Conservation (phyloP, 305 asterid genomes). For the Ilex paraguariensis region DNA sequence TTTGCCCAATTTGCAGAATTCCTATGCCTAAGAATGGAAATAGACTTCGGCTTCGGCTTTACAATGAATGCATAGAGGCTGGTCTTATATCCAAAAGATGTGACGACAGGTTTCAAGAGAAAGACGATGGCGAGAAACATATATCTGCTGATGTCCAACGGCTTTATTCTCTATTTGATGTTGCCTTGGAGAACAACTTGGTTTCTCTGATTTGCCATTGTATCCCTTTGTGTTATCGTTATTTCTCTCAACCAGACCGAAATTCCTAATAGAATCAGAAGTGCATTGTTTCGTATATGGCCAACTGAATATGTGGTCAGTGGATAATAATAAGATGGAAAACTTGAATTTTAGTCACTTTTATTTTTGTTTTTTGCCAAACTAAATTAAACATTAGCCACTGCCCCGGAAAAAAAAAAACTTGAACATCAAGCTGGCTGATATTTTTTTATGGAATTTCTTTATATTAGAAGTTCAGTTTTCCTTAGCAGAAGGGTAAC, state of each 20-base stretch:
- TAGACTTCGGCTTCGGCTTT: constrained; percentile 74
- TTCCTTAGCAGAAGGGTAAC: constrained; percentile 50
- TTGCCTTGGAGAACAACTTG: constrained; percentile 82
- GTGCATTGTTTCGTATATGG: no score
- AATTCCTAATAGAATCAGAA: no score
- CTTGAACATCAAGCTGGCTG: no score
- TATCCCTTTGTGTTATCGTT: constrained; percentile 42
- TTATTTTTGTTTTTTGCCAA: no score
- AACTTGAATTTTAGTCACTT: no score
- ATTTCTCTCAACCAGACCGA: background rate
- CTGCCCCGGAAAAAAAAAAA: no score
- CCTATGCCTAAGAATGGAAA: constrained; percentile 52
- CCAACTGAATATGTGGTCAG: no score
- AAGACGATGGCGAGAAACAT: constrained; percentile 49
- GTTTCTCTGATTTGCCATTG: constrained; percentile 89
- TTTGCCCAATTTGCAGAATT: constrained; percentile 86
- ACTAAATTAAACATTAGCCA: no score
- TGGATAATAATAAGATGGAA: no score
- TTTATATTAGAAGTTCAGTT: constrained; percentile 14
- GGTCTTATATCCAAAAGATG: constrained; percentile 73
- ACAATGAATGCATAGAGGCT: constrained; percentile 82
- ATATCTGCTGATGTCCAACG: constrained; percentile 72
- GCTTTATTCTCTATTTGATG: constrained; percentile 79
- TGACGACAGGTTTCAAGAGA: constrained; percentile 73
- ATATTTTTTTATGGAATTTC: no score